These are phyloP conservation scores for Parsonsia alboflavescens DNA, from an alignment of 257 asterid genomes.

Conservation along the genomic window DNA sequence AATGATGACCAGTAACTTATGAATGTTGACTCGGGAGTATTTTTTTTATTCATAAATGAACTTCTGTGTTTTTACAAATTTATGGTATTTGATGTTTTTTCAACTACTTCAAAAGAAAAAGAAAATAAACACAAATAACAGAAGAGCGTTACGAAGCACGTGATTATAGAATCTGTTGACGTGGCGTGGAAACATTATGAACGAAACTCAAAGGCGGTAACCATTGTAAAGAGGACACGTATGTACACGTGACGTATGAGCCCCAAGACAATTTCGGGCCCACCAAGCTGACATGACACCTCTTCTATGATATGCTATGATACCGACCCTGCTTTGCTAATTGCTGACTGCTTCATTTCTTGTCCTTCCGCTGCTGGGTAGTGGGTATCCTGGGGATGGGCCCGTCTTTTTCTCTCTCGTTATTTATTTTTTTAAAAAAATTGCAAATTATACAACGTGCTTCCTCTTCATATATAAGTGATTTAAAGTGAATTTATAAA, in stretches of 20 bases:
- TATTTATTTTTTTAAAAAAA: too few species aligned
- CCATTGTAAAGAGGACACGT: slow-evolving; percentile 16
- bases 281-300: slow-evolving; percentile 9
- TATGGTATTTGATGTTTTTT: too few species aligned
- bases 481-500: too few species aligned
- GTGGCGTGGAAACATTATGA: slow-evolving; percentile 21
- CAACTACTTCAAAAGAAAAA: neutral
- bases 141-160: slow-evolving; percentile 17
- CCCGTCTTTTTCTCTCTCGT: too few species aligned
- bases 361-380: too few species aligned
- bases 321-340: neutral
- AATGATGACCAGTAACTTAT: too few species aligned
- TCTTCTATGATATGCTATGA: neutral
- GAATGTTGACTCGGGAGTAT: too few species aligned
- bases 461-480: too few species aligned
- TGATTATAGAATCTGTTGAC: slow-evolving; percentile 21
- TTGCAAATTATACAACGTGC: too few species aligned
- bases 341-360: slow-evolving; percentile 2
- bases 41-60: too few species aligned
- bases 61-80: too few species aligned
- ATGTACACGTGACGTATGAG: neutral
- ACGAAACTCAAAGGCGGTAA: neutral
- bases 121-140: neutral
- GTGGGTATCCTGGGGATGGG: neutral
- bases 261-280: neutral